Conservation (phyloP, 2,329 filamentous ascomycete species). For the Alternaria longipes region DNA sequence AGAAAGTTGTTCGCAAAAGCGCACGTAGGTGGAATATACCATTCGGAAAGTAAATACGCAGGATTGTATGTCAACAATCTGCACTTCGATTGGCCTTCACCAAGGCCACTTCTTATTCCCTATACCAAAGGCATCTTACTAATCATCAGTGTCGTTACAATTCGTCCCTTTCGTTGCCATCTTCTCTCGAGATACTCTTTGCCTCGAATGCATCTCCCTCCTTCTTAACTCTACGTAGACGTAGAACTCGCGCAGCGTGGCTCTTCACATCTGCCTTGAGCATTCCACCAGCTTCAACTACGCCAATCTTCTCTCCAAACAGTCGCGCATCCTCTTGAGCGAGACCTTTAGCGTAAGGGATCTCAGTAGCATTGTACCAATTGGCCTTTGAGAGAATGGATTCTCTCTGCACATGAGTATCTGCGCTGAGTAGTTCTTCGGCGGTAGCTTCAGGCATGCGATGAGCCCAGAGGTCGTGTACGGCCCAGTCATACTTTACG, state of each 20-base stretch:
- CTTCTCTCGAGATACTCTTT: constrained; percentile 32
- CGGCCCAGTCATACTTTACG: constrained; percentile 33
- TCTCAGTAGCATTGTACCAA: constrained; percentile 37
- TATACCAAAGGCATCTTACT: not conserved
- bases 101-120: not conserved
- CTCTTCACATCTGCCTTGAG: constrained; percentile 31
- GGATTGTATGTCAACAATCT: not conserved
- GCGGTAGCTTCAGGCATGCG: constrained; percentile 31
- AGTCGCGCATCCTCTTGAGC: constrained; percentile 27
- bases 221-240: constrained; percentile 28
- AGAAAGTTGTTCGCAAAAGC: not conserved
- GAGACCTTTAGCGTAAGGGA: constrained; percentile 30
- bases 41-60: not conserved
- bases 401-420: constrained; percentile 16
- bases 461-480: constrained; percentile 37
- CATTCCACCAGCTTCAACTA: constrained; percentile 30
- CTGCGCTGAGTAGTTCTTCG: constrained; percentile 23
- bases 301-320: constrained; percentile 36
- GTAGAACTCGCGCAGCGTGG: constrained; percentile 32
- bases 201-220: constrained; percentile 33
- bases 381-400: constrained; percentile 25
- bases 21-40: not conserved
- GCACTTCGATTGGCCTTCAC: not conserved
- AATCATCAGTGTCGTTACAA: constrained; percentile 12
- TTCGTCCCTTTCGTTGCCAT: constrained; percentile 23